A percentile compares a stretch with the other conserved stretches of the same genome.
These are phyloP conservation scores for Ophiocordyceps sinensis DNA, from an alignment of 2,329 filamentous ascomycete genomes.

Conservation along the genomic window DNA sequence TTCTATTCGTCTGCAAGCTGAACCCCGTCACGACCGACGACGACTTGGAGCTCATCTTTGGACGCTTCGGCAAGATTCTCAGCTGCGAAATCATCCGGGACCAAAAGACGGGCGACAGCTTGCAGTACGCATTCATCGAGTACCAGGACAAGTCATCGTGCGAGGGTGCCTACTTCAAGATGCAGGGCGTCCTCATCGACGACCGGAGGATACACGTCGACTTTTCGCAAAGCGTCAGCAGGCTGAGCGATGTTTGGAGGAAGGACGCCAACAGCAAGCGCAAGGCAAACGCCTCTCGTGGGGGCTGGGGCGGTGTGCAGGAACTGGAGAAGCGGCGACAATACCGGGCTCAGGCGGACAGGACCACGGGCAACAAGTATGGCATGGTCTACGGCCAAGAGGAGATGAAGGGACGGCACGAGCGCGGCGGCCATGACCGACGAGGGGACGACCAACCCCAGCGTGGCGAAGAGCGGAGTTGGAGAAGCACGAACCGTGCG, in stretches of 20 bases:
- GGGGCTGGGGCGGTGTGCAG: constrained; percentile 83
- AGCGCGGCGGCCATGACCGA: constrained; percentile 20
- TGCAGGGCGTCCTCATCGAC: constrained; percentile 94
- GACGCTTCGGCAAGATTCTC: constrained; percentile 85
- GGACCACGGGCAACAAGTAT: constrained; percentile 38
- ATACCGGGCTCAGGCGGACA: constrained; percentile 56
- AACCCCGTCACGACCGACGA: constrained; percentile 94
- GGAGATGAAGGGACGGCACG: constrained; percentile 41
- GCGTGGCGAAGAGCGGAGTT: neutral
- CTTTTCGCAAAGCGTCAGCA: constrained; percentile 88
- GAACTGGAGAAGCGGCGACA: constrained; percentile 82
- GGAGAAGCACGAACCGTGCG: neutral
- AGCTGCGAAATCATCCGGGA: constrained; percentile 95
- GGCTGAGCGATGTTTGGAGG: constrained; percentile 80
- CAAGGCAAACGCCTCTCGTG: constrained; percentile 36
- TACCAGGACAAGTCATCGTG: constrained; percentile 87
- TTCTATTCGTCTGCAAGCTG: constrained; percentile 95
- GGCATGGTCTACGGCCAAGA: constrained; percentile 71
- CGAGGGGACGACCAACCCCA: constrained; percentile 7
- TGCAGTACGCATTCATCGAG: constrained; percentile 97
- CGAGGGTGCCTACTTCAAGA: constrained; percentile 94
- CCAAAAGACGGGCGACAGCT: constrained; percentile 80
- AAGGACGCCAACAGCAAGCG: constrained; percentile 74
- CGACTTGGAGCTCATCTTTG: constrained; percentile 91
- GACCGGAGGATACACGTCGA: constrained; percentile 97